Percentiles rank a stretch among this genome's conserved stretches.
These are phyloP conservation scores for Hansenula lynferdii DNA, from an alignment of 1,139 yeast species.

Conservation along the genomic window DNA sequence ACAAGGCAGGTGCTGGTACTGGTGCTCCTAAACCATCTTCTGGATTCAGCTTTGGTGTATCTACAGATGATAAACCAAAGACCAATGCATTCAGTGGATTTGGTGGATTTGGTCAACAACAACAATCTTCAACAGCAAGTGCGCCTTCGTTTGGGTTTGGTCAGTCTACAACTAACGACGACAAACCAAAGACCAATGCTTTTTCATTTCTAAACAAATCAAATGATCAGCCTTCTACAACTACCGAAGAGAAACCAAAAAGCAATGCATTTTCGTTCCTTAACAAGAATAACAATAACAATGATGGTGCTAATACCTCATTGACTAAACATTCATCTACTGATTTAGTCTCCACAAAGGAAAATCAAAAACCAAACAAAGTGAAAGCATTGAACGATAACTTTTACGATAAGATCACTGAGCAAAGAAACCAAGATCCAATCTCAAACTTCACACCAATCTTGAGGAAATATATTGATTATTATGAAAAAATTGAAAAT, in stretches of 20 bases:
- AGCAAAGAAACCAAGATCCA: constrained; percentile 39
- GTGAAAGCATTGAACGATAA: constrained; percentile 66
- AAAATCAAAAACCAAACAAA: constrained; percentile 28
- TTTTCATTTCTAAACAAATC: constrained; percentile 5
- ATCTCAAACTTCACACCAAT: constrained; percentile 54
- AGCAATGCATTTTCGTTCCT: constrained; percentile 5
- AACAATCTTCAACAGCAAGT: constrained; percentile 15
- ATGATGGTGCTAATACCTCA: constrained; percentile 4
- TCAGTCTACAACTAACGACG: constrained; percentile 3
- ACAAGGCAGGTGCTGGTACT: constrained; percentile 4
- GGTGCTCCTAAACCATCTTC: constrained; percentile 7
- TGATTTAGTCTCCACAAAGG: constrained; percentile 9
- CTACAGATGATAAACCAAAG: constrained; percentile 9
- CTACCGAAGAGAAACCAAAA: constrained; percentile 1
- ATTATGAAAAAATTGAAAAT: constrained; percentile 38
- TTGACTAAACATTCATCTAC: constrained; percentile 1
- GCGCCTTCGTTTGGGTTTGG: constrained; percentile 14
- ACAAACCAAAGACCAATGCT: constrained; percentile 8
- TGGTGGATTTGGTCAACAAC: constrained; percentile 4
- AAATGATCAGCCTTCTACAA: background rate
- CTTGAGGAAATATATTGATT: constrained; percentile 57
- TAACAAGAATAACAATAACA: constrained; percentile 1
- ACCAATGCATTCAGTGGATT: constrained; percentile 16
- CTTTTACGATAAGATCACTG: constrained; percentile 47
- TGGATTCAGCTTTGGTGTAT: constrained; percentile 6